Evolutionary conservation across 768 basidiomycete genomes (phyloP), one percentile per base, ranked within the genome.

Genomic region (Naganishia vaughanmartiniae): DNA sequence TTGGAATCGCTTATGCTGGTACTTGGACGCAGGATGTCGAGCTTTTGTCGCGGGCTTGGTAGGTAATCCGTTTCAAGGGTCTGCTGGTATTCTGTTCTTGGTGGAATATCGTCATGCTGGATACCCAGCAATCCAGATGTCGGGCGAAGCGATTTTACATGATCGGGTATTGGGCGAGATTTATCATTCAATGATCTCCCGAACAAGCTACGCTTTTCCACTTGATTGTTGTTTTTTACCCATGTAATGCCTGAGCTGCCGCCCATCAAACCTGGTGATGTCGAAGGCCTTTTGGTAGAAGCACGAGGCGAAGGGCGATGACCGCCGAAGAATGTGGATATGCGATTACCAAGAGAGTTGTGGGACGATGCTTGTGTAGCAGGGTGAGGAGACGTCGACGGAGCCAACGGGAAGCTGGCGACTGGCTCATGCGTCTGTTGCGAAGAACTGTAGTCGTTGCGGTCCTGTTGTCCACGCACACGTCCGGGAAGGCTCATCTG

Each of bases 271-370:
- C 60, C 42, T 63, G 36, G 60, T 24, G 60, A 63, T 26, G 60
- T 63, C 11, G 60, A 12, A 19, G 60, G 60, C 46, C 26, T 63
- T n/a, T 33, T 36, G 17, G 15, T 33, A 24, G 60, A 45, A 19
- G 11, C 42, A 45, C 10, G n/a, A 19, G 60, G 42, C 60, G 42
- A 26, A 15, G 60, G 39, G 2, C 60, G 60, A 28, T 63, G 60
- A 14, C 42, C 26, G 28, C 60, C 60, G 39, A 63, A 63, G 39
- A 63, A 63, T 17, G 60, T 63, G 39, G 60, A 63, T 42, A 63
- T 63, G 19, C 60, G 60, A n/a, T 63, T 63, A 42, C 60, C 39
- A 19, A 63, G 39, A 26, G 60, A 63, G 42, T 30, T 30, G 42
- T 63, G 60, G 11, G 39, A 15, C 5, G 14, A 11, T 39, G 30